Evolutionary conservation across 495 filamentous ascomycete species (phyloP), one percentile per base, ranked within the genome.

Genomic region (Cetradonia linearis): DNA sequence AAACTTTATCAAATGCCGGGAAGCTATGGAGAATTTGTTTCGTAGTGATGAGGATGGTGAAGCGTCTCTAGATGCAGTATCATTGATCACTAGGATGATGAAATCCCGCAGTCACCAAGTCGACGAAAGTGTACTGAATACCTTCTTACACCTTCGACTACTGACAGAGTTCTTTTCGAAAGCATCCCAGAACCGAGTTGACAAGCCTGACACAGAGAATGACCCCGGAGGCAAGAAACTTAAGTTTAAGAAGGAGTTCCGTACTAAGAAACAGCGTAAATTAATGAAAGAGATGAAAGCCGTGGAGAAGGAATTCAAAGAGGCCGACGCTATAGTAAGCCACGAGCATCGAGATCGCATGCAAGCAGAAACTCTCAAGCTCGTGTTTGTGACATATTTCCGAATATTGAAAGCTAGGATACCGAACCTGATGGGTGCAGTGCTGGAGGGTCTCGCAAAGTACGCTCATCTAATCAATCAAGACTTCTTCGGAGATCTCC

Each of bases 401-500:
- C 84, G 90, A 13, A 93, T 97, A 53, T 73, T 98, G 25, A 96
- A 96, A 73, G 77, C 83, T 53, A 83, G 89, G 33, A 70, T 72
- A 59, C 81, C 83, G 10, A 78, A 83, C 56, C 81, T 98, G 13
- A 96, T 96, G 89, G 93, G 92, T 8, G 89, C 91, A 36, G 91
- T 96, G 0, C 77, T 93, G 5, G 90, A 98, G 71, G 93, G 93
- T 53, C 76, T 98, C 31, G 91, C 91, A 53, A 85, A 84, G 70
- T 97, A 95, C 71, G 84, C 91, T 20, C 93, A 95, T 69, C 77
- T 98, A 20, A 96, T 98, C 76, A 98, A 98, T 74, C 87, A 96
- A 67, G 86, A 97, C 68, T 96, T 97, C 77, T 98, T 98, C 70
- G 93, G 93, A 25, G 93, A 96, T 70, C 75, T 98, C 38, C 83